Percentiles rank a stretch among this genome's conserved stretches.
phyloP scores from a whole-genome alignment of 352 stramenopile species.

The Plasmopara viticola region DNA sequence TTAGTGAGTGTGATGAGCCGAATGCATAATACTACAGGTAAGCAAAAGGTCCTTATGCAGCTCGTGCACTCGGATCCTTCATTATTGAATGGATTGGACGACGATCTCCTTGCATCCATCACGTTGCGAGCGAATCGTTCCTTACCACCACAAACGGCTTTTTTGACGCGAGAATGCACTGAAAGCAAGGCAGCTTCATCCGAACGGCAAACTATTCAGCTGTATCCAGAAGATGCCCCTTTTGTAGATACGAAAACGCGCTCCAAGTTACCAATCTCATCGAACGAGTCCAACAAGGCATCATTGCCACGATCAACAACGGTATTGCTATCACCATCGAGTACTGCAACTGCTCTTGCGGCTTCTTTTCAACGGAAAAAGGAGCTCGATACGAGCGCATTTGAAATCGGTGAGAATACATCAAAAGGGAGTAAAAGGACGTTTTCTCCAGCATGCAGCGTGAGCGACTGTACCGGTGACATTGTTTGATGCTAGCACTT shows the following conservation, averaged over 20 bases:
- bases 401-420: background rate
- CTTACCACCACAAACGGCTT: background rate
- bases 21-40: constrained; percentile 24
- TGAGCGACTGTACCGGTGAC: constrained; percentile 16
- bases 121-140: constrained; percentile 20
- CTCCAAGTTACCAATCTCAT: constrained; percentile 1
- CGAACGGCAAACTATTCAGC: constrained; percentile 17
- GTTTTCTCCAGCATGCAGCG: constrained; percentile 3
- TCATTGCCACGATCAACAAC: constrained; percentile 9
- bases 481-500: constrained; percentile 24
- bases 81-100: constrained; percentile 33
- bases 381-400: constrained; percentile 4
- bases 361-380: constrained; percentile 11
- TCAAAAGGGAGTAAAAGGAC: constrained; percentile 2
- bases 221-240: constrained; percentile 21
- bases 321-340: constrained; percentile 24
- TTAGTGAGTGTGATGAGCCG: constrained; percentile 17
- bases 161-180: background rate
- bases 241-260: constrained; percentile 7
- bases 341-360: constrained; percentile 11
- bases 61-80: constrained; percentile 42
- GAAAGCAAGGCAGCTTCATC: background rate
- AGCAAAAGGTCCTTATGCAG: constrained; percentile 40
- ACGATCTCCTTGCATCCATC: constrained; percentile 33
- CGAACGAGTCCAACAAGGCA: constrained; percentile 1